phyloP scores from a whole-genome alignment of 2,329 filamentous ascomycete species.

The Penicillium aurantiogriseum region DNA sequence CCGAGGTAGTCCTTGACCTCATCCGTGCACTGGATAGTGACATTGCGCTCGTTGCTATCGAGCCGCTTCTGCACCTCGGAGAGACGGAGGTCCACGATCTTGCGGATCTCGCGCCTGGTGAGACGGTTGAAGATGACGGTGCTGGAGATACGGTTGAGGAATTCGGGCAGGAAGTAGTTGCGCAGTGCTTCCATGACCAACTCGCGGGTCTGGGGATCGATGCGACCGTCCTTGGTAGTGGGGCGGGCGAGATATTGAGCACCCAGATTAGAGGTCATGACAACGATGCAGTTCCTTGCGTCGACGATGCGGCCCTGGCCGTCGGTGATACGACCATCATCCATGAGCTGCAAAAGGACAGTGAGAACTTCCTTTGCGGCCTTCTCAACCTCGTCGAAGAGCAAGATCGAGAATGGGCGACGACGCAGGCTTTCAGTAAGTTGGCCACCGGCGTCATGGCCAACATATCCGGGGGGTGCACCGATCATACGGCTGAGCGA shows the following conservation, averaged over 20 bases:
- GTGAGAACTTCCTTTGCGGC: constrained; percentile 96
- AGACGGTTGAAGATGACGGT: constrained; percentile 98
- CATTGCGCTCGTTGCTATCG: constrained; percentile 78
- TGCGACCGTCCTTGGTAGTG: constrained; percentile 73
- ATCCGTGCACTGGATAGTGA: constrained; percentile 75
- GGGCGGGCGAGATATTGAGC: constrained; percentile 88
- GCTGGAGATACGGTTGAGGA: constrained; percentile 95
- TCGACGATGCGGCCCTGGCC: constrained; percentile 94
- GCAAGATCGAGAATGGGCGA: constrained; percentile 92
- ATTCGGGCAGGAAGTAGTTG: constrained; percentile 96
- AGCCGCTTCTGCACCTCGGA: constrained; percentile 88
- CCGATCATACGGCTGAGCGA: constrained; percentile 96
- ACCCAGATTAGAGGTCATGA: constrained; percentile 97
- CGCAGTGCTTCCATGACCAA: constrained; percentile 87
- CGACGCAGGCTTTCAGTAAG: constrained; percentile 91
- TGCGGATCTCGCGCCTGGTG: constrained; percentile 82
- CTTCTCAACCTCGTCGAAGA: constrained; percentile 98
- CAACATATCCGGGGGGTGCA: constrained; percentile 93
- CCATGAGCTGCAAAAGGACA: constrained; percentile 98
- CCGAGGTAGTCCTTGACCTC: constrained; percentile 93
- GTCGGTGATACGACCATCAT: constrained; percentile 96
- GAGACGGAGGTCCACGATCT: constrained; percentile 90
- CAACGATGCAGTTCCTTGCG: constrained; percentile 96
- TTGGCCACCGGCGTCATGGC: constrained; percentile 92
- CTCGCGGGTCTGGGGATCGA: constrained; percentile 81